These are phyloP conservation scores for Yamadazyma songkhlaensis DNA, from an alignment of 1,139 yeast genomes.

Conservation along the genomic window DNA sequence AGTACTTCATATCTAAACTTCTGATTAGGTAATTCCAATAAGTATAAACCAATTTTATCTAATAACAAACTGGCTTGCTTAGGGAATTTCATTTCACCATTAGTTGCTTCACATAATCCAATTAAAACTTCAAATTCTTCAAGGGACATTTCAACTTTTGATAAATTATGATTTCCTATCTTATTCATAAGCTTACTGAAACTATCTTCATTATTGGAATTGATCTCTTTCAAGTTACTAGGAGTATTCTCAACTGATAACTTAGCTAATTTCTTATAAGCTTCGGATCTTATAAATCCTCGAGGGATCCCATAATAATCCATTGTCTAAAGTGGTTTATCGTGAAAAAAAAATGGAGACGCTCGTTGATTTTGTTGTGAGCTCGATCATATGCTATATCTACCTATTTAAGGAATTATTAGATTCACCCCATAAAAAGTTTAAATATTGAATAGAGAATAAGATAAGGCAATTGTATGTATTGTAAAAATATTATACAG, in stretches of 20 bases:
- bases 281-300: conserved; percentile 55
- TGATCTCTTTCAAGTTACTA: conserved; percentile 13
- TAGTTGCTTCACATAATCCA: conserved; percentile 60
- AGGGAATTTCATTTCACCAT: conserved; percentile 32
- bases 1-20: conserved; percentile 25
- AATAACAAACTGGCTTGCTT: conserved; percentile 53
- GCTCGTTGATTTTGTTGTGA: too few relatives aligned
- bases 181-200: conserved; percentile 24
- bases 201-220: conserved; percentile 13
- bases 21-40: conserved; percentile 59
- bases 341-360: conserved; percentile 3
- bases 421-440: too few relatives aligned
- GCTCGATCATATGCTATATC: too few relatives aligned
- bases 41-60: conserved; percentile 54
- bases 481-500: conserved; percentile 5
- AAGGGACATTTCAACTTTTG: conserved; percentile 40
- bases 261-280: conserved; percentile 47
- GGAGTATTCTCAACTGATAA: conserved; percentile 25
- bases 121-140: conserved; percentile 71
- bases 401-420: too few relatives aligned
- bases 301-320: conserved; percentile 39
- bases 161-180: conserved; percentile 15
- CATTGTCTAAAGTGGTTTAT: too few relatives aligned
- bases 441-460: too few relatives aligned
- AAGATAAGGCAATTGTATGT: background rate